Evolutionary conservation across 1,139 yeast genomes (phyloP).

Genomic region (Geotrichum aggregatum): DNA sequence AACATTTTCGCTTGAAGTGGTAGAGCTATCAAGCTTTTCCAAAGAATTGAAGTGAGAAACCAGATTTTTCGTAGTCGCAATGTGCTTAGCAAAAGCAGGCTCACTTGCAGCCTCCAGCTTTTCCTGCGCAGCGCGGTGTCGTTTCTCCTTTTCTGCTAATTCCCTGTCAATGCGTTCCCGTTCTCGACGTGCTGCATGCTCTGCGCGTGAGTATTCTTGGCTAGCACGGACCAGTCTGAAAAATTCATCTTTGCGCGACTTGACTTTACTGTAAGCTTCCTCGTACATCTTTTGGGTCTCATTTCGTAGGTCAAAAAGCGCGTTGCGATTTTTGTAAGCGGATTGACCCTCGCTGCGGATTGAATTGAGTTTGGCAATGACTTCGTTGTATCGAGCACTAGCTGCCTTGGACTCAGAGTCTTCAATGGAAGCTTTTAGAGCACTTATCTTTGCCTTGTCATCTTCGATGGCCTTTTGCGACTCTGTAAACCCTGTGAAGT

Average conservation of each 20-base stretch:
- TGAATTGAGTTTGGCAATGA: neutral
- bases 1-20: too few species aligned
- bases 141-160: slow-evolving; percentile 38
- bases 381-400: slow-evolving; percentile 30
- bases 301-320: slow-evolving; percentile 59
- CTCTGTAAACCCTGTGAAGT: slow-evolving; percentile 67
- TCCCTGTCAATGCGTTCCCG: slow-evolving; percentile 54
- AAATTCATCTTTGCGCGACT: slow-evolving; percentile 46
- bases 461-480: slow-evolving; percentile 75
- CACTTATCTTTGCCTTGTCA: slow-evolving; percentile 46
- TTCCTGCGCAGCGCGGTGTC: slow-evolving; percentile 46
- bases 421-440: neutral
- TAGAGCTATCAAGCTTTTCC: too few species aligned
- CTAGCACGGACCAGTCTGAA: slow-evolving; percentile 34
- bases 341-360: neutral
- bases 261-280: slow-evolving; percentile 56
- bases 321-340: neutral
- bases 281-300: slow-evolving; percentile 67
- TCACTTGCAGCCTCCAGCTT: slow-evolving; percentile 67
- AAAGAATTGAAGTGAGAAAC: slow-evolving; percentile 75
- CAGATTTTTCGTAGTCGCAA: slow-evolving; percentile 66
- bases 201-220: slow-evolving; percentile 13
- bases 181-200: slow-evolving; percentile 50
- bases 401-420: slow-evolving; percentile 28
- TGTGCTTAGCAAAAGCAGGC: slow-evolving; percentile 81